Base-by-base conservation (phyloP, 768 basidiomycete genomes). In the Mycena crocata region DNA sequence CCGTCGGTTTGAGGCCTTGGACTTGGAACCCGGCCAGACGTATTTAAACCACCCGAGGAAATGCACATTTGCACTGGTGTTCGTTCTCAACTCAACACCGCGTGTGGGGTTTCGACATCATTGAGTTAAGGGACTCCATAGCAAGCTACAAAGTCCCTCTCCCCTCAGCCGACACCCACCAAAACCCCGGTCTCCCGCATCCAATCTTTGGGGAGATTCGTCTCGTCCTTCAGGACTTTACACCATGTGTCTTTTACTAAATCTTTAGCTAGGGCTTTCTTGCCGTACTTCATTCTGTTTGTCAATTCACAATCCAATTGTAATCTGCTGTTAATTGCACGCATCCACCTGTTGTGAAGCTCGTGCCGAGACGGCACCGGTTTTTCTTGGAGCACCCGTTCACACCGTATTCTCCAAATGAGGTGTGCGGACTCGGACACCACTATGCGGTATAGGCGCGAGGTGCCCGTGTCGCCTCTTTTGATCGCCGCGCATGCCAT, bases 11-110 rank as follows among this genome's bases (percentile, higher is more conserved):
- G 57, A 58, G 57, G 45, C 44, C 44, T 45, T 58, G 57, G 57
- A 58, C 44, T 58, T 24, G 23, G 44, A 58, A 58, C 57, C 57
- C 57, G 57, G 57, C 45, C 57, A 58, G 57, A 58, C 30, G 37
- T 14, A 55, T n/a, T 24, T 58, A 26, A 4, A 57, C 40, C 44
- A 46, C 57, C 21, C 57, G 57, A 58, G 57, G 44, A 58, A 48
- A 58, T 58, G 44, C 44, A 30, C 32, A 26, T 7, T 1, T 24
- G 34, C 44, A 58, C 40, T 26, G 15, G 45, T 46, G 45, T 34
- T n/a, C 37, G 17, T 5, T 19, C 42, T 44, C 9, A n/a, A 23
- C 34, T 15, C 57, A 13, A 34, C 45, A 46, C 45, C n/a, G 10
- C 32, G 44, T 58, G 57, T 58, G 57, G 57, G 57, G 34, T 34